Evolutionary conservation across 129 eudicot genomes (phyloP), one percentile per base, ranked within the genome.

Genomic region (Erigeron canadensis): DNA sequence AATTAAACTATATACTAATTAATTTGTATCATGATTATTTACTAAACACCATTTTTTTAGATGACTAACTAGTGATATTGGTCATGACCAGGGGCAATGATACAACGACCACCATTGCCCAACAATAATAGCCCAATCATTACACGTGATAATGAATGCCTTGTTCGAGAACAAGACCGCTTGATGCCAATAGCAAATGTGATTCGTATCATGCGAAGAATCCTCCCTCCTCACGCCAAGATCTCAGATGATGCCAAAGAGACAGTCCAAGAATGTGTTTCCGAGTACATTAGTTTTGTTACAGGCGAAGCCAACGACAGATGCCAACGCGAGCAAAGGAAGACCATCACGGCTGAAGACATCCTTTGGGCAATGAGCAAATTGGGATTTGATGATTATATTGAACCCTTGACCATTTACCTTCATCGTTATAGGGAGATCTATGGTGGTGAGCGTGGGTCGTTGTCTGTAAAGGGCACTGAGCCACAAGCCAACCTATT

Each of bases 371-470:
- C 81, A 40, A 81, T 81, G 84, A 81, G 60, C 53, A 81, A 77
- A 13, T 28, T 81, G 7, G 84, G 84, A 38, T 81, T 75, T 5
- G 84, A 75, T 60, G 77, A 81, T 46, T 75, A 75, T 46, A 73
- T 81, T 38, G 81, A 65, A 28, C 77, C 81, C 16, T 69, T 75
- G 48, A 81, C 79, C 11, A n/a, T 68, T 12, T 80, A 80, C 59
- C 79, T 80, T 45, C 79, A 74, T 0, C 76, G 63, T 11, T 65
- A 81, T n/a, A 81, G 84, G 61, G 84, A 81, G 62, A 22, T 57
- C 8, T 81, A 81, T 8, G 79, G 80, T 0, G 86, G 88, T 2
- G 96, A 86, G 2, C 88, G 87, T 66, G 85, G 88, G 50, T 13
- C 34, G 34, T 13, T 3, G 34, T 72, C 87, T 1, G 5, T 84